Percentiles rank a stretch among this genome's conserved stretches.
Evolutionary conservation across 495 filamentous ascomycete species (phyloP).

Genomic region (Xylaria scruposa): DNA sequence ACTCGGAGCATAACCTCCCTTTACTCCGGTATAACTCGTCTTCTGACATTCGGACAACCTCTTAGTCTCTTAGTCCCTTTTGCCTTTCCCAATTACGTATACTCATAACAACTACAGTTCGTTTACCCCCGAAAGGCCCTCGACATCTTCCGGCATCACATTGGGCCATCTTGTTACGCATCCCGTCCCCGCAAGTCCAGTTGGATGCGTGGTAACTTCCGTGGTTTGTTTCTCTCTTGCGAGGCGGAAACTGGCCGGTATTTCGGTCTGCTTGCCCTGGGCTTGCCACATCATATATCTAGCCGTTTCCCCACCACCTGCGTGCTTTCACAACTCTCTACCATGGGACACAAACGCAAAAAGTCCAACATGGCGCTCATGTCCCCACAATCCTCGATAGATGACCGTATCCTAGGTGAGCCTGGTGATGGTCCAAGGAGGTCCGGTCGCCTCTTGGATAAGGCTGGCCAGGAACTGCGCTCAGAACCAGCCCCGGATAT

Average conservation of each 20-base stretch:
- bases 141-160: not conserved
- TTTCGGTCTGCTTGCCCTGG: constrained; percentile 18
- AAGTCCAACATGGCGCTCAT: constrained; percentile 27
- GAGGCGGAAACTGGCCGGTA: constrained; percentile 15
- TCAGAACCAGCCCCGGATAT: not conserved
- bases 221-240: constrained; percentile 29
- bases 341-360: constrained; percentile 34
- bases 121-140: too few relatives aligned
- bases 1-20: not conserved
- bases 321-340: not conserved
- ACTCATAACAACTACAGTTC: too few relatives aligned
- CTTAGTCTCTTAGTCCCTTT: too few relatives aligned
- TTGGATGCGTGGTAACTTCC: constrained; percentile 31
- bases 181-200: not conserved
- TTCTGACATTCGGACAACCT: too few relatives aligned
- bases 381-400: constrained; percentile 3
- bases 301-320: not conserved
- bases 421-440: constrained; percentile 29
- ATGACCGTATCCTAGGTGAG: too few relatives aligned
- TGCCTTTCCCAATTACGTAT: too few relatives aligned
- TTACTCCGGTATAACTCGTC: too few relatives aligned
- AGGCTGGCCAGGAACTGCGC: not conserved
- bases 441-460: constrained; percentile 32
- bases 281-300: constrained; percentile 23
- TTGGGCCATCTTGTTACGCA: not conserved